Base-by-base conservation (phyloP, 352 stramenopile genomes). In the Phytophthora colocasiae region DNA sequence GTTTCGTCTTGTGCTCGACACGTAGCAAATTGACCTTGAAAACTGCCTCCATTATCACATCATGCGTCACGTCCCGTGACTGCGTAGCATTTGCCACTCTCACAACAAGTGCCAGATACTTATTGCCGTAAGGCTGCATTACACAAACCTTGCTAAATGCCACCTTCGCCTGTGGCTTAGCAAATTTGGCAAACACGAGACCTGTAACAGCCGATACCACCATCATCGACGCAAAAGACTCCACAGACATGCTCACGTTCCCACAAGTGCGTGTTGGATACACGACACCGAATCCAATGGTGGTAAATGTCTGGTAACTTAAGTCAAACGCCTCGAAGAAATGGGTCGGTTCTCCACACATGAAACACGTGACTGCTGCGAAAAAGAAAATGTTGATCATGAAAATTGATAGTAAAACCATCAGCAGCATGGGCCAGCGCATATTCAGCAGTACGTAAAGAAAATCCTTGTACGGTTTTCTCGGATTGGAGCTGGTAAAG, bases 251-350 rank as follows among this genome's bases (percentile, higher is more conserved):
- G 12, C 78, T 75, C 15, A 91, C 31, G 44, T 95, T 95, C 24
- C 75, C 77, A 66, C 87, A 95, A 15, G 77, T 86, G 31, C 69
- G 63, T 17, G 69, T 75, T 6, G 87, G 84, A 71, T 89, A 93
- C 27, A 93, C 79, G 19, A 93, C 66, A 19, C 87, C 87, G 59
- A 93, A 95, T 39, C 87, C 87, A 62, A 95, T 93, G 6, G 87
- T 95, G 12, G 83, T 93, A 58, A 93, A 95, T 2, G 87, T 93
- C 67, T 95, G 87, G 62, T 95, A 95, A 47, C 81, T 93, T 36
- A 93, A 45, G 53, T 91, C 78, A 47, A 92, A 90, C 3, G 81
- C 73, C 32, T 81, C 73, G n/a, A 89, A 77, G 40, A 90, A 86
- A 24, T 61, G 60, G 17, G 66, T 71, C 0, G 83, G 83, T 26